Percentiles rank a stretch among this genome's conserved stretches.
These are phyloP conservation scores for Sarocladium kiliense DNA, from an alignment of 2,329 filamentous ascomycete species.

Conservation along the genomic window DNA sequence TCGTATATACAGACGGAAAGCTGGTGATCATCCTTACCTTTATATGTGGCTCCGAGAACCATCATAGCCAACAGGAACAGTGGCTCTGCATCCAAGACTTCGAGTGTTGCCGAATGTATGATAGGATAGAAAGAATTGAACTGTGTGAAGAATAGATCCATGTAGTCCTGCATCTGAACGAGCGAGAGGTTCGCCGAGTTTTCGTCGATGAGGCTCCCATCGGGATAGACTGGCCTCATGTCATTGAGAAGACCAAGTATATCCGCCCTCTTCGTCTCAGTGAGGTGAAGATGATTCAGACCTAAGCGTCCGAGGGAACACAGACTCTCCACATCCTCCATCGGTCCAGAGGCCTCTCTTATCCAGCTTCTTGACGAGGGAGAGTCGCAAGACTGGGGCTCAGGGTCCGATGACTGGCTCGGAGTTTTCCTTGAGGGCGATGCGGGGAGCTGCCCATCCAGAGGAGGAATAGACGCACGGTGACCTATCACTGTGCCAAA, in stretches of 20 bases:
- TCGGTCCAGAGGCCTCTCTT: conserved; percentile 19
- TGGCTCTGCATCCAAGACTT: conserved; percentile 42
- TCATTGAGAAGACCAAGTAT: conserved; percentile 44
- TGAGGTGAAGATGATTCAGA: conserved; percentile 23
- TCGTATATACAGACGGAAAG: conserved; percentile 59
- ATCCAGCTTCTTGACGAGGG: not conserved
- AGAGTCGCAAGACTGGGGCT: not conserved
- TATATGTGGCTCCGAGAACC: conserved; percentile 57
- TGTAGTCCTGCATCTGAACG: conserved; percentile 47
- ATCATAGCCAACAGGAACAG: conserved; percentile 50
- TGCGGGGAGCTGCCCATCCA: too few relatives aligned
- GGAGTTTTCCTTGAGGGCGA: too few relatives aligned
- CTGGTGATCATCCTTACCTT: conserved; percentile 52
- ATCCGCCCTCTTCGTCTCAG: conserved; percentile 32
- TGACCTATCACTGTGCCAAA: too few relatives aligned
- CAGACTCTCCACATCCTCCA: conserved; percentile 7
- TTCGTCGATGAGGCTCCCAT: conserved; percentile 34
- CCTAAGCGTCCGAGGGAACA: not conserved
- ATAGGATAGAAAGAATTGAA: conserved; percentile 58
- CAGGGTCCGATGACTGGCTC: not conserved
- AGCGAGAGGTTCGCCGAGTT: conserved; percentile 36
- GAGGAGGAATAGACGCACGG: too few relatives aligned
- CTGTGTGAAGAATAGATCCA: conserved; percentile 53
- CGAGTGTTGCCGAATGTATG: conserved; percentile 53
- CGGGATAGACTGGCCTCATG: conserved; percentile 41